Evolutionary conservation across 1,284 basidiomycete genomes (phyloP), one percentile per base, ranked within the genome.

Genomic region (Cryptococcus sp.): DNA sequence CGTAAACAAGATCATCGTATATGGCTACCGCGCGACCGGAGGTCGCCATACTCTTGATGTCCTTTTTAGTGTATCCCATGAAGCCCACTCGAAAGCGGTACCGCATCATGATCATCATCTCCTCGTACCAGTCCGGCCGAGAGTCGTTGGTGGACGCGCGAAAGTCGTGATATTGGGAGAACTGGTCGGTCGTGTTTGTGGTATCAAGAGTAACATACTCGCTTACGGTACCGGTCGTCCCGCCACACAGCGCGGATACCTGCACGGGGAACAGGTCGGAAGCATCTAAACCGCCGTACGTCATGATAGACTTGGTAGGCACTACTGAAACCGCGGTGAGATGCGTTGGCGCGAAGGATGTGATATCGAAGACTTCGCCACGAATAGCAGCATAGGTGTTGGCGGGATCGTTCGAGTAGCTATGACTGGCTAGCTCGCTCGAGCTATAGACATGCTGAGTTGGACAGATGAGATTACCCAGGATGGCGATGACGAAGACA

Each of bases 91-190:
- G 88, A 69, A 87, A 88, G 59, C 86, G 89, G 82, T 88, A 94
- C 5, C 93, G 89, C 86, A 99, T 88, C 69, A 84, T 80, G 6
- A 88, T 87, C 92, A 94, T 94, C 65, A 82, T 84, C 81, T 99
- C 90, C 67, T 89, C 93, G 79, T 99, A 99, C 96, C 95, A 99
- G 76, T 99, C 95, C 0, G 93, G 93, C 22, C 94, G 87, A 0
- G 88, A 88, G 73, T 99, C 94, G 61, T 88, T 89, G 27, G 88
- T 90, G 70, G 82, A 87, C 0, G 86, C 86, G 44, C 93, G 88
- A 86, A 99, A 99, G 76, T 98, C 94, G 77, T 99, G 95, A 76
- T 99, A 99, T n/a, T 90, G 77, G 22, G 76, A 81, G 71, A 92
- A 91, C 7, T 80, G 70, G 70, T 93, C 89, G 22, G 90, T 88